Conservation (phyloP, 768 basidiomycete species). For the Amanita thiersii region DNA sequence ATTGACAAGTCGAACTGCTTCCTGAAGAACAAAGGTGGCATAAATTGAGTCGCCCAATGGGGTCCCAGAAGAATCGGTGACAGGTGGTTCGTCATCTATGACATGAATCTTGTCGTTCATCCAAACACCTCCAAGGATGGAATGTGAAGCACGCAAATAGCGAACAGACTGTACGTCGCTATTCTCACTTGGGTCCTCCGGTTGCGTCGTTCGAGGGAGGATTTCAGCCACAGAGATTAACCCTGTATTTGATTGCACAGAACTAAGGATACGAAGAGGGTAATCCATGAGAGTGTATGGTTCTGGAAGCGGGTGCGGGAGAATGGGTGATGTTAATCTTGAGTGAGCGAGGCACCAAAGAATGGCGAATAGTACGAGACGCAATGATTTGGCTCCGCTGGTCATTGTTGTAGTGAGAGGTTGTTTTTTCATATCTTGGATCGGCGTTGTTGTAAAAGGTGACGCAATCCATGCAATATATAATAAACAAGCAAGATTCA, state of each 20-base stretch:
- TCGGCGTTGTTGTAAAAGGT: slow-evolving; percentile 9
- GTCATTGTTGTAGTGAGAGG: not conserved
- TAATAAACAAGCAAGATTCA: slow-evolving; percentile 22
- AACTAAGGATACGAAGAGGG: slow-evolving; percentile 59
- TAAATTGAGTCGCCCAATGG: slow-evolving; percentile 76
- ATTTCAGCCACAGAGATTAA: slow-evolving; percentile 77
- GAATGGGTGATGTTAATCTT: slow-evolving; percentile 43
- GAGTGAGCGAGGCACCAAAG: slow-evolving; percentile 28
- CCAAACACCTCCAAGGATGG: slow-evolving; percentile 75
- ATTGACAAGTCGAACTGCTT: slow-evolving; percentile 67
- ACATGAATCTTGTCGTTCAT: slow-evolving; percentile 41
- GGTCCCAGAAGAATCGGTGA: slow-evolving; percentile 43
- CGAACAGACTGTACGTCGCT: slow-evolving; percentile 45
- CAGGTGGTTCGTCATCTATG: slow-evolving; percentile 29
- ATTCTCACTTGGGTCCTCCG: slow-evolving; percentile 19
- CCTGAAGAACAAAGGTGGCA: slow-evolving; percentile 78
- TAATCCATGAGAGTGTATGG: slow-evolving; percentile 44
- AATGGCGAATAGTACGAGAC: slow-evolving; percentile 22
- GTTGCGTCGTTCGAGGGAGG: slow-evolving; percentile 26
- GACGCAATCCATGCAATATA: slow-evolving; percentile 22
- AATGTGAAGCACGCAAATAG: slow-evolving; percentile 58
- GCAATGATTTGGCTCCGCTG: not conserved
- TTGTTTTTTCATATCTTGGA: slow-evolving; percentile 8
- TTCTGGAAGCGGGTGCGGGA: slow-evolving; percentile 42
- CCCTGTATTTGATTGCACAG: slow-evolving; percentile 69